These are phyloP conservation scores for Leishmania braziliensis DNA, from an alignment of 208 protist species.

Conservation along the genomic window DNA sequence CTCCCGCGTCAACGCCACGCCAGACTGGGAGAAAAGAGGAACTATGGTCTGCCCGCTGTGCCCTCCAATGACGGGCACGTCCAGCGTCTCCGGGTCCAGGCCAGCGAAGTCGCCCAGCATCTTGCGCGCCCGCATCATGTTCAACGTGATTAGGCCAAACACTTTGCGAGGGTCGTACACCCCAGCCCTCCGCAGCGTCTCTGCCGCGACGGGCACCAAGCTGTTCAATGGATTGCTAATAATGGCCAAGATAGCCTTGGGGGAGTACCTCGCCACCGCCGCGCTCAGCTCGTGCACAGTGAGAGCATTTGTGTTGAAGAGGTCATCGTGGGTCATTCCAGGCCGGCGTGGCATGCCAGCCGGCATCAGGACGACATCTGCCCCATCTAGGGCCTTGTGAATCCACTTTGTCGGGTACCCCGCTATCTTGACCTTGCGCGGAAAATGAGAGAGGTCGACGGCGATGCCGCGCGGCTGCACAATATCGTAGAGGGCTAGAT, in stretches of 20 bases:
- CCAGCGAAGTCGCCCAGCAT: constrained; percentile 61
- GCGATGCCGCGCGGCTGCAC: constrained; percentile 75
- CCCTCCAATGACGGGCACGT: constrained; percentile 91
- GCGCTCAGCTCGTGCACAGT: constrained; percentile 84
- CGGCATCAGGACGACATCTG: constrained; percentile 93
- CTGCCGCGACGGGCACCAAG: constrained; percentile 90
- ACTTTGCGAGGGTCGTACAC: constrained; percentile 85
- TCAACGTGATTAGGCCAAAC: constrained; percentile 91
- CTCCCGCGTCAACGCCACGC: constrained; percentile 36
- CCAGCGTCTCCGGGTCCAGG: constrained; percentile 39
- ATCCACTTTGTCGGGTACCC: constrained; percentile 65
- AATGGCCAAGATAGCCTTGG: constrained; percentile 83
- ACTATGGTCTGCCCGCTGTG: constrained; percentile 94
- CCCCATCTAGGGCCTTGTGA: constrained; percentile 71
- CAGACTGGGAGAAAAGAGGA: constrained; percentile 86
- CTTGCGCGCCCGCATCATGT: constrained; percentile 78
- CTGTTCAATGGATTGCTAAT: constrained; percentile 96
- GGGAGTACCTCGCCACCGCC: constrained; percentile 74
- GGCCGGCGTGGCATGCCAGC: constrained; percentile 96
- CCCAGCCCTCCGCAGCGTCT: constrained; percentile 77
- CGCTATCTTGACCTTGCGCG: constrained; percentile 74
- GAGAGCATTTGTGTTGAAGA: constrained; percentile 94
- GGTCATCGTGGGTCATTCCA: constrained; percentile 95
- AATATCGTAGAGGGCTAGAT: constrained; percentile 89
- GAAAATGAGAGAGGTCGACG: constrained; percentile 89